A percentile compares a stretch with the other conserved stretches of the same genome.
Evolutionary conservation across 805 yeast species (phyloP).

Genomic region (Candida morakotiae): DNA sequence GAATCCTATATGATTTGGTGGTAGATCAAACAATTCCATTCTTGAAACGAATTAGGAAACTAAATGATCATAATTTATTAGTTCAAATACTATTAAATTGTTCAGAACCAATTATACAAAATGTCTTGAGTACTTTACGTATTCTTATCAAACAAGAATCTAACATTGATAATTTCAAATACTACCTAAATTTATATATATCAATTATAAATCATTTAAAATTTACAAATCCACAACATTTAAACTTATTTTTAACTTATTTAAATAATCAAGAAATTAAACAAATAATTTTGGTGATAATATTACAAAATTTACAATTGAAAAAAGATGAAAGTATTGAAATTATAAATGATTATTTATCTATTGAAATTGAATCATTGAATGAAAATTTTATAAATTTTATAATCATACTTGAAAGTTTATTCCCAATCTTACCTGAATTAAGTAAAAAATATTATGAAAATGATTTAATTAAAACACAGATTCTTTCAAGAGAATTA

Average conservation of each 20-base stretch:
- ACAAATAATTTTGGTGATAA: conserved; percentile 17
- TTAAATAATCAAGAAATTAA: conserved; percentile 13
- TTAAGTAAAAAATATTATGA: conserved; percentile 18
- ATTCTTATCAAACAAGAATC: not conserved
- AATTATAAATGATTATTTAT: conserved; percentile 19
- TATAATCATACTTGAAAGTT: conserved; percentile 15
- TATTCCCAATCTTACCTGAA: conserved; percentile 27
- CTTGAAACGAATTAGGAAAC: conserved; percentile 10
- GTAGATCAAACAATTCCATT: conserved; percentile 15
- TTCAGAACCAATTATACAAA: conserved; percentile 5
- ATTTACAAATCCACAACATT: conserved; percentile 15
- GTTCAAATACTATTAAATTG: not conserved
- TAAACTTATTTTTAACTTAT: conserved; percentile 15
- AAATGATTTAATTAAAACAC: conserved; percentile 14
- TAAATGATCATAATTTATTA: conserved; percentile 12
- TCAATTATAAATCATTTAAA: conserved; percentile 17
- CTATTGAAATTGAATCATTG: conserved; percentile 13
- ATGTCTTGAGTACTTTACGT: conserved; percentile 5
- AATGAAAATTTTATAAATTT: conserved; percentile 16
- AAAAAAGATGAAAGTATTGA: conserved; percentile 13
- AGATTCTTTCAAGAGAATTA: conserved; percentile 8
- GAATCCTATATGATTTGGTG: conserved; percentile 13
- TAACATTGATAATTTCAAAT: conserved; percentile 3
- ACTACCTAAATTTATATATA: conserved; percentile 16
- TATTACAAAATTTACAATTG: conserved; percentile 17